These are phyloP conservation scores for Tinospora cordifolia DNA, from an alignment of 164 flowering plant species.

Conservation along the genomic window DNA sequence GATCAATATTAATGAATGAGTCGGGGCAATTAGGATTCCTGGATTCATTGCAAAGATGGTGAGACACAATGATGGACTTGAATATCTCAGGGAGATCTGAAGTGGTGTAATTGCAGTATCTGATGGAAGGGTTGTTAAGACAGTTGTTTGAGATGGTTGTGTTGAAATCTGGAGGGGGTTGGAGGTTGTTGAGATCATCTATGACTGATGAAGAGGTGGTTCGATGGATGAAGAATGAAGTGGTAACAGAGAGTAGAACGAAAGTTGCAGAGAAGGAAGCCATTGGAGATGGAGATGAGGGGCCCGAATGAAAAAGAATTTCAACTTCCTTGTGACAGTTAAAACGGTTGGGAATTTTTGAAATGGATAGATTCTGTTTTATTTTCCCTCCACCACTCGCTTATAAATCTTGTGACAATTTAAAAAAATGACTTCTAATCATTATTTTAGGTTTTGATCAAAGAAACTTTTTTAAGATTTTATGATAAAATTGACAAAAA, in stretches of 20 bases:
- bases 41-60: conserved; percentile 51
- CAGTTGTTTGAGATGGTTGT: conserved; percentile 41
- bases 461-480: too few species aligned
- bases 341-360: neutral
- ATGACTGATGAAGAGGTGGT: conserved; percentile 32
- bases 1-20: conserved; percentile 42
- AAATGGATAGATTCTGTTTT: too few species aligned
- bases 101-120: conserved; percentile 41
- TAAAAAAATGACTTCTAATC: too few species aligned
- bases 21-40: conserved; percentile 42
- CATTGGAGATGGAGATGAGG: conserved; percentile 14
- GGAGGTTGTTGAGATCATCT: conserved; percentile 43
- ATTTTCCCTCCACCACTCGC: too few species aligned
- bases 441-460: too few species aligned
- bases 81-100: conserved; percentile 41
- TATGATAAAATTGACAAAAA: too few species aligned
- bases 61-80: conserved; percentile 48
- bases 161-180: conserved; percentile 48
- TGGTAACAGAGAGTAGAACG: conserved; percentile 9
- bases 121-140: conserved; percentile 33
- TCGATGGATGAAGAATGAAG: conserved; percentile 7
- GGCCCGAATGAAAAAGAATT: neutral
- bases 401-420: too few species aligned
- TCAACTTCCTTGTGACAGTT: neutral
- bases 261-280: conserved; percentile 25